Percentiles rank a stretch among this genome's conserved stretches.
Conservation (phyloP, 805 yeast genomes). For the Osmozyma mogii region DNA sequence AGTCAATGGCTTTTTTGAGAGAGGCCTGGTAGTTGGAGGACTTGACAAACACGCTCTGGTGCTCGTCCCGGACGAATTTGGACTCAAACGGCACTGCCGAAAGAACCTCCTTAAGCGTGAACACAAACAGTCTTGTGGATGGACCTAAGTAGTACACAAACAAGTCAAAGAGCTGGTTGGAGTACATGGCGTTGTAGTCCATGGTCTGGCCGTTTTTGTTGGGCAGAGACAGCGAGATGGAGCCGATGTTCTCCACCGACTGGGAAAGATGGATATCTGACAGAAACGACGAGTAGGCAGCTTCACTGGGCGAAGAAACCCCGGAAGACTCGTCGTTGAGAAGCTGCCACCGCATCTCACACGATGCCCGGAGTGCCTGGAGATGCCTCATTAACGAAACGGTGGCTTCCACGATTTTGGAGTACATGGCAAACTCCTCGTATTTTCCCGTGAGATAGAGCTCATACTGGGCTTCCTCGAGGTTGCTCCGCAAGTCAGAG, state of each 20-base stretch:
- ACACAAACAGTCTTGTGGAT: conserved; percentile 56
- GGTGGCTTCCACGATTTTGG: conserved; percentile 43
- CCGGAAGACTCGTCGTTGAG: conserved; percentile 29
- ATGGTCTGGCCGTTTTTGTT: conserved; percentile 14
- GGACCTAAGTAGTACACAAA: conserved; percentile 69
- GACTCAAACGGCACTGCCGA: conserved; percentile 50
- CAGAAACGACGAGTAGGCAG: no score
- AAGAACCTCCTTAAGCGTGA: conserved; percentile 55
- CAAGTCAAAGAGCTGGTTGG: conserved; percentile 49
- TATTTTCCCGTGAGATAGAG: conserved; percentile 47
- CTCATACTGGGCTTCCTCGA: conserved; percentile 61
- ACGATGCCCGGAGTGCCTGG: conserved; percentile 61
- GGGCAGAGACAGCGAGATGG: conserved; percentile 1
- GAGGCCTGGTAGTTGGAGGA: conserved; percentile 40
- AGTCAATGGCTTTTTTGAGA: conserved; percentile 41
- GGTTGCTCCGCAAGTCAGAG: conserved; percentile 26
- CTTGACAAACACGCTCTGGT: conserved; percentile 26
- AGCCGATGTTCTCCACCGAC: conserved; percentile 21
- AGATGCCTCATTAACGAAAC: conserved; percentile 46
- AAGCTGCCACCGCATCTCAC: conserved; percentile 57
- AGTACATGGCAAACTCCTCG: conserved; percentile 39
- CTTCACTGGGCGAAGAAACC: no score
- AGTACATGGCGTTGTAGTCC: conserved; percentile 18
- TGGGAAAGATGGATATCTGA: conserved; percentile 15
- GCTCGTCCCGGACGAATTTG: conserved; percentile 11